phyloP scores from a whole-genome alignment of 2,329 filamentous ascomycete genomes.

The Aspergillus quadrilineatus region DNA sequence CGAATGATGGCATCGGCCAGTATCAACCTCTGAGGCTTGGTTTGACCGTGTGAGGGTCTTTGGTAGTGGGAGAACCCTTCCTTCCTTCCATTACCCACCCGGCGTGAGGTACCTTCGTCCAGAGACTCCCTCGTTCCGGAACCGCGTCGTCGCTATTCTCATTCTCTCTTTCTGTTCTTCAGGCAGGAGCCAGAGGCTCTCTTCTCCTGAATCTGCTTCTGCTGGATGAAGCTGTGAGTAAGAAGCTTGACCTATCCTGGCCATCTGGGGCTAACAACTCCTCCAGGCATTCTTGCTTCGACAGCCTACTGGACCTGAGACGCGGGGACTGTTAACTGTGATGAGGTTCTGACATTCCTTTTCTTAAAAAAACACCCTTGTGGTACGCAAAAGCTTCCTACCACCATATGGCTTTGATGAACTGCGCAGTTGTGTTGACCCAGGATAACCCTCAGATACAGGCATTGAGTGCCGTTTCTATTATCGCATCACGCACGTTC shows the following conservation, averaged over 20 bases:
- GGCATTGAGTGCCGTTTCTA: conserved; percentile 34
- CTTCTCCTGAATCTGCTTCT: conserved; percentile 11
- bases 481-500: conserved; percentile 23
- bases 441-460: conserved; percentile 16
- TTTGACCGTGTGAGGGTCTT: conserved; percentile 20
- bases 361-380: conserved; percentile 6
- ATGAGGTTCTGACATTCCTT: conserved; percentile 18
- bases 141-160: background rate
- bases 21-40: conserved; percentile 23
- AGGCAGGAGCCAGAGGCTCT: conserved; percentile 34
- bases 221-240: conserved; percentile 21
- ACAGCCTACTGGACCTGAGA: conserved; percentile 22
- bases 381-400: conserved; percentile 20
- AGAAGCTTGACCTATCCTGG: conserved; percentile 9
- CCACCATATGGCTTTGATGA: conserved; percentile 1
- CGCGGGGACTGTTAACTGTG: conserved; percentile 25
- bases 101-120: conserved; percentile 15
- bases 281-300: conserved; percentile 15
- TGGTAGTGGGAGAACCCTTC: conserved; percentile 19
- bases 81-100: conserved; percentile 22
- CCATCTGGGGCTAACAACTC: conserved; percentile 12
- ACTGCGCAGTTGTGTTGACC: conserved; percentile 1
- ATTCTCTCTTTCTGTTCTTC: conserved; percentile 18
- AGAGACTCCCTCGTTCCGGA: conserved; percentile 13
- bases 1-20: conserved; percentile 17